phyloP scores from a whole-genome alignment of 2,329 filamentous ascomycete species.

The Pseudocercospora musae region DNA sequence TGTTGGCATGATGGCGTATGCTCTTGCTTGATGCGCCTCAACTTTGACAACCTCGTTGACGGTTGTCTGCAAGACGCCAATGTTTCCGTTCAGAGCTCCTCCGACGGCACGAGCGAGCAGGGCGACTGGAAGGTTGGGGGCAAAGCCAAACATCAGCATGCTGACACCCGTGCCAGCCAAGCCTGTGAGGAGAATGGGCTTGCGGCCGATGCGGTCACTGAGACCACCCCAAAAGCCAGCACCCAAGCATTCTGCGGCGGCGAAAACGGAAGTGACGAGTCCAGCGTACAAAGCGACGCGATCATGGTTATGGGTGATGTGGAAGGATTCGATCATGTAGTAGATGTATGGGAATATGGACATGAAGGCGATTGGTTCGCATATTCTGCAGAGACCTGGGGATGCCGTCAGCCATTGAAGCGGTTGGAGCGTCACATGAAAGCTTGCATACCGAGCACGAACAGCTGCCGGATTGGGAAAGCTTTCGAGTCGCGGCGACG shows the following conservation, averaged over 20 bases:
- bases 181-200: conserved; percentile 87
- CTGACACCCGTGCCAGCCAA: conserved; percentile 87
- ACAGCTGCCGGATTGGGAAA: conserved; percentile 59
- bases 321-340: conserved; percentile 92
- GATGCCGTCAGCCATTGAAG: conserved; percentile 2
- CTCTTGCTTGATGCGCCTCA: conserved; percentile 89
- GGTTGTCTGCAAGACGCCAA: conserved; percentile 91
- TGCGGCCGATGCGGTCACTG: conserved; percentile 87
- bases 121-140: conserved; percentile 75
- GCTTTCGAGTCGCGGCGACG: conserved; percentile 28
- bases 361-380: conserved; percentile 99
- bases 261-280: conserved; percentile 94
- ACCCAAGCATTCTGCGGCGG: conserved; percentile 90
- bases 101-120: conserved; percentile 84
- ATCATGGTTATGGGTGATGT: conserved; percentile 72
- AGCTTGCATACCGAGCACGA: conserved; percentile 49
- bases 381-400: conserved; percentile 73
- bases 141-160: conserved; percentile 89
- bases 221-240: conserved; percentile 90
- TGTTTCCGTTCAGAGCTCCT: conserved; percentile 91
- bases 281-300: conserved; percentile 90
- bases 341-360: conserved; percentile 99
- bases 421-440: background rate
- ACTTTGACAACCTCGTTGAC: conserved; percentile 90
- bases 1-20: conserved; percentile 96